phyloP scores from a whole-genome alignment of 805 yeast species.

The Isabelozyma pseudorhagii region DNA sequence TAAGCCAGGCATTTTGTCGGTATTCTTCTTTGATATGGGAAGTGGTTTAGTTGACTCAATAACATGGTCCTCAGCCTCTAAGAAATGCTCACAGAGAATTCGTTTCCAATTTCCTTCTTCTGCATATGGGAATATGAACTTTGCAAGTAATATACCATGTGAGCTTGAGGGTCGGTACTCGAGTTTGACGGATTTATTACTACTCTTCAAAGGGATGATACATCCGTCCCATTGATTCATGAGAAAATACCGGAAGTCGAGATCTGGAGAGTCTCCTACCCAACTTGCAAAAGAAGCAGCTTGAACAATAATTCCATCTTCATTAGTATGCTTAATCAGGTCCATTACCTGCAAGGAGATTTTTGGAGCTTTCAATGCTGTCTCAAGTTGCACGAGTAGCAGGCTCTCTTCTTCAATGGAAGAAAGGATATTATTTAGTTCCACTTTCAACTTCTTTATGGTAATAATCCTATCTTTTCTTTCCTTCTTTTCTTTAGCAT shows the following conservation, averaged over 20 bases:
- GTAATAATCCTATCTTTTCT: background rate
- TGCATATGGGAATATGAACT: background rate
- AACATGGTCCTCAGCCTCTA: background rate
- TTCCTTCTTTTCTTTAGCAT: background rate
- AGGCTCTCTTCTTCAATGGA: background rate
- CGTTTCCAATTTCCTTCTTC: constrained; percentile 1
- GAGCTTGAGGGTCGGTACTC: background rate
- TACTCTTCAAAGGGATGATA: background rate
- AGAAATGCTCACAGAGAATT: background rate
- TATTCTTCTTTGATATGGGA: background rate
- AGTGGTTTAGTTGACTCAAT: background rate
- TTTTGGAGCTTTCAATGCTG: background rate
- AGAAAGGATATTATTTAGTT: background rate
- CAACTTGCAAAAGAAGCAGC: constrained; percentile 1
- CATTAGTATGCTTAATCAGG: background rate
- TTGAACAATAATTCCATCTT: background rate
- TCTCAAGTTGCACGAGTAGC: background rate
- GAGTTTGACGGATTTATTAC: background rate
- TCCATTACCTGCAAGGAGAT: background rate
- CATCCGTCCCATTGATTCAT: background rate
- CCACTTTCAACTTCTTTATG: background rate
- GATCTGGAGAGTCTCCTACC: background rate
- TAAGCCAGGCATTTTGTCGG: background rate
- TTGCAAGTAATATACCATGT: background rate
- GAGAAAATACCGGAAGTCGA: background rate